Conservation (phyloP, 306 rosid genomes). For the Ammopiptanthus mongolicus region DNA sequence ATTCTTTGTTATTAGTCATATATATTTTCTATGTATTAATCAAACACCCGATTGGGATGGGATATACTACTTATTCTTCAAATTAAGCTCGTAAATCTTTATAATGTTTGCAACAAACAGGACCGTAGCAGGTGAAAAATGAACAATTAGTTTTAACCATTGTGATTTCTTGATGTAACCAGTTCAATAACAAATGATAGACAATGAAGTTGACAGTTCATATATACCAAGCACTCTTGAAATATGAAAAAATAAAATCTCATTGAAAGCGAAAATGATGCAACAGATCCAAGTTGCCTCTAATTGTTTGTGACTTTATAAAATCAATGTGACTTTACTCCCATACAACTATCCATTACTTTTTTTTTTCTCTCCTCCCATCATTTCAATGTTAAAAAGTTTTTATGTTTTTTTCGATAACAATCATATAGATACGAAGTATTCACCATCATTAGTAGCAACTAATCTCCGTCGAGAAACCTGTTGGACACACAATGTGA, state of each 20-base stretch:
- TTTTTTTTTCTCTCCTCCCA: too few relatives aligned
- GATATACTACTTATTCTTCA: background rate
- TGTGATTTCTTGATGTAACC: background rate
- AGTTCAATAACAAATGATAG: background rate
- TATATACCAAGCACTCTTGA: background rate
- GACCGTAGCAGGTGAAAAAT: background rate
- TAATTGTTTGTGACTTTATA: background rate
- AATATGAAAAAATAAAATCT: background rate
- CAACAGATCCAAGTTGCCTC: background rate
- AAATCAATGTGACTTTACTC: background rate
- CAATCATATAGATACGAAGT: too few relatives aligned
- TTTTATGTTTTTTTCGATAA: too few relatives aligned
- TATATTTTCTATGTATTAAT: background rate
- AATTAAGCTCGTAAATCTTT: background rate
- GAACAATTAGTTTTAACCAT: background rate
- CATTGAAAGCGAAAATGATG: background rate
- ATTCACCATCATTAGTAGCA: too few relatives aligned
- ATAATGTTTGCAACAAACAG: background rate
- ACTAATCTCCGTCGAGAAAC: too few relatives aligned
- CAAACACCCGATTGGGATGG: conserved; percentile 1
- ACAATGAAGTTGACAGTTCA: background rate
- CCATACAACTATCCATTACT: too few relatives aligned
- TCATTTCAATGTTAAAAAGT: too few relatives aligned
- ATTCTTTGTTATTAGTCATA: conserved; percentile 9
- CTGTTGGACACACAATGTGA: too few relatives aligned